phyloP scores from a whole-genome alignment of 106 monocot species.

The Allium cepa region DNA sequence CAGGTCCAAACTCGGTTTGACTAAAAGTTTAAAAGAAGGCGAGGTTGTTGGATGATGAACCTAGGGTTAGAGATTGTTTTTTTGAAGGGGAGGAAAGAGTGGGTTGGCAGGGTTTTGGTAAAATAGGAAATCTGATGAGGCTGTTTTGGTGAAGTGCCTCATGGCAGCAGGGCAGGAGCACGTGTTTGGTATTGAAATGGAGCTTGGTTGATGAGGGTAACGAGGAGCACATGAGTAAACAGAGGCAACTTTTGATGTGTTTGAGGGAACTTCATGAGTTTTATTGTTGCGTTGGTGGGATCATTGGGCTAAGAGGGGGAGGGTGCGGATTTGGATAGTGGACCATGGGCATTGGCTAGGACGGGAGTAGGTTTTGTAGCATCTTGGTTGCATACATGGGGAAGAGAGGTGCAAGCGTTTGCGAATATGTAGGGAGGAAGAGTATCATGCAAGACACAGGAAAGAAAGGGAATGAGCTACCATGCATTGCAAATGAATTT shows the following conservation, averaged over 20 bases:
- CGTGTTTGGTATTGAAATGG: slow-evolving; percentile 65
- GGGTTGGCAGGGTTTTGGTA: slow-evolving; percentile 11
- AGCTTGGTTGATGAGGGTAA: slow-evolving; percentile 21
- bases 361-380: too few species aligned
- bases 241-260: slow-evolving; percentile 47
- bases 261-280: slow-evolving; percentile 51
- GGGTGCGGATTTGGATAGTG: too few species aligned
- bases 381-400: too few species aligned
- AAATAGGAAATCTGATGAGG: slow-evolving; percentile 28
- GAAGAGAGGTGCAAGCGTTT: too few species aligned
- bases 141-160: slow-evolving; percentile 61
- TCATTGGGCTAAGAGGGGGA: too few species aligned
- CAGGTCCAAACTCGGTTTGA: slow-evolving; percentile 27
- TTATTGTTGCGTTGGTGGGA: slow-evolving; percentile 70
- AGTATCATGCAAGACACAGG: too few species aligned
- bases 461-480: too few species aligned
- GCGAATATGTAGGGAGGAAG: too few species aligned
- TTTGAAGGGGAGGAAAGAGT: slow-evolving; percentile 9
- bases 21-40: slow-evolving; percentile 33
- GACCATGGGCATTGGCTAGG: too few species aligned
- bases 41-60: slow-evolving; percentile 41
- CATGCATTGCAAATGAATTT: too few species aligned
- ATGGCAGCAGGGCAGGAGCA: slow-evolving; percentile 87
- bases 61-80: slow-evolving; percentile 63
- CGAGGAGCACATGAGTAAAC: slow-evolving; percentile 28